Conservation (phyloP, 495 filamentous ascomycete species). For the Penicillium salamii region DNA sequence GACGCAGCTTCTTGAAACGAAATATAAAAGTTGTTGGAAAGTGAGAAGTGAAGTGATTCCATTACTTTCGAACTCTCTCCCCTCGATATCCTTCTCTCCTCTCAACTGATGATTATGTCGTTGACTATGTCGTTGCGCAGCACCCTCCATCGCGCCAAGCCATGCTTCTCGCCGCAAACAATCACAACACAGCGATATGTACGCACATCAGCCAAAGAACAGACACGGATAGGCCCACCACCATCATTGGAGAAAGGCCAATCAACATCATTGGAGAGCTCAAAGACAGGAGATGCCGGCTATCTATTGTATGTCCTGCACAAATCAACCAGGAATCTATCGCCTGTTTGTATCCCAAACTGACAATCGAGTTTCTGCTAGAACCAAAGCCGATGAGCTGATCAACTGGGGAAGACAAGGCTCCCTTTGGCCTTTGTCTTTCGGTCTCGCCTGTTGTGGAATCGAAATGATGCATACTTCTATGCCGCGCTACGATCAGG, state of each 20-base stretch:
- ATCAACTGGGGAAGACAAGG: conserved; percentile 87
- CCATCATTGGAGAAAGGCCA: neutral
- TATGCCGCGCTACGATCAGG: conserved; percentile 90
- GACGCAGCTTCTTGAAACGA: neutral
- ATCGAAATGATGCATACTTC: conserved; percentile 96
- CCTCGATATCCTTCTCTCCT: no score
- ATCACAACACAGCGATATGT: neutral
- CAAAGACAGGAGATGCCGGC: conserved; percentile 6
- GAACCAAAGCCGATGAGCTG: conserved; percentile 78
- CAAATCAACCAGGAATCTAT: no score
- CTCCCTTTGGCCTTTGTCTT: conserved; percentile 91
- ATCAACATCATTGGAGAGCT: neutral
- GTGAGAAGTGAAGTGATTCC: neutral
- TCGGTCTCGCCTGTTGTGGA: conserved; percentile 89
- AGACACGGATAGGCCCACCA: no score
- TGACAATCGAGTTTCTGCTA: conserved; percentile 23
- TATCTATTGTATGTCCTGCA: conserved; percentile 12
- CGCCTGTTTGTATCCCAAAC: no score
- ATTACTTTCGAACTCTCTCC: neutral
- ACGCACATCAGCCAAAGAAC: neutral
- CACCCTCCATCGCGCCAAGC: neutral
- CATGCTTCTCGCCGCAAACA: neutral
- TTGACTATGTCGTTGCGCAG: neutral
- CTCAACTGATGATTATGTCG: neutral
- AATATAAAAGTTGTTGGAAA: neutral